Evolutionary conservation across 768 basidiomycete genomes (phyloP).

Genomic region (Leccinellum albellum): DNA sequence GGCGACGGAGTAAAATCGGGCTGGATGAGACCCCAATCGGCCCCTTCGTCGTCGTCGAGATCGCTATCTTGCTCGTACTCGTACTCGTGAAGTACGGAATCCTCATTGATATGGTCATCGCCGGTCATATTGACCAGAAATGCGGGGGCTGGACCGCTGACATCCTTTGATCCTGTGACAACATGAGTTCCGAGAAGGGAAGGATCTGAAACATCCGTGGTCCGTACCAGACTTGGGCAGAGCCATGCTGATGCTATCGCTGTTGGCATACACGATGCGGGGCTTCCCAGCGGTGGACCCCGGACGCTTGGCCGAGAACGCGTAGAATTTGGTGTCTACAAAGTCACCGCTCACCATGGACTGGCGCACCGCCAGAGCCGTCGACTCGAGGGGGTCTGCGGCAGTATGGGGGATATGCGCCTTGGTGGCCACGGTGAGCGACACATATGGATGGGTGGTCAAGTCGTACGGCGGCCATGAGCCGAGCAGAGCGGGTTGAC

Average conservation of each 20-base stretch:
- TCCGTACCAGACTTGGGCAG: conserved; percentile 14
- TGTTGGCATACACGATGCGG: conserved; percentile 25
- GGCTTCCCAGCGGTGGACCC: conserved; percentile 16
- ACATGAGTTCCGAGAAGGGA: neutral
- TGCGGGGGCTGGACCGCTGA: neutral
- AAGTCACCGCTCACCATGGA: conserved; percentile 27
- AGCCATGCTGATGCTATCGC: conserved; percentile 10
- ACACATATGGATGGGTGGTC: conserved; percentile 17
- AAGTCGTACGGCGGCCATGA: conserved; percentile 17
- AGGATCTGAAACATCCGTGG: neutral
- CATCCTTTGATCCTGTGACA: conserved; percentile 5
- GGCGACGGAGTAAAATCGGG: neutral
- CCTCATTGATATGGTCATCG: conserved; percentile 15
- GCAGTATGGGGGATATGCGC: conserved; percentile 3
- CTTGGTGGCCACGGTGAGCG: conserved; percentile 19
- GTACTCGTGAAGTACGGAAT: conserved; percentile 26
- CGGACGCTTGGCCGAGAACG: conserved; percentile 17
- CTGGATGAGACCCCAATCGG: neutral
- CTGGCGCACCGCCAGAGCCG: conserved; percentile 17
- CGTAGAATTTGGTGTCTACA: conserved; percentile 29
- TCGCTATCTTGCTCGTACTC: conserved; percentile 29
- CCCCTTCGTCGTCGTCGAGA: conserved; percentile 24
- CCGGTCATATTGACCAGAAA: conserved; percentile 23
- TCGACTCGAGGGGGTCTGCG: conserved; percentile 15
- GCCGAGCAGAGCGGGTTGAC: conserved; percentile 22